Base-by-base conservation (phyloP, 2,329 filamentous ascomycete genomes). In the Calonectria naviculata region DNA sequence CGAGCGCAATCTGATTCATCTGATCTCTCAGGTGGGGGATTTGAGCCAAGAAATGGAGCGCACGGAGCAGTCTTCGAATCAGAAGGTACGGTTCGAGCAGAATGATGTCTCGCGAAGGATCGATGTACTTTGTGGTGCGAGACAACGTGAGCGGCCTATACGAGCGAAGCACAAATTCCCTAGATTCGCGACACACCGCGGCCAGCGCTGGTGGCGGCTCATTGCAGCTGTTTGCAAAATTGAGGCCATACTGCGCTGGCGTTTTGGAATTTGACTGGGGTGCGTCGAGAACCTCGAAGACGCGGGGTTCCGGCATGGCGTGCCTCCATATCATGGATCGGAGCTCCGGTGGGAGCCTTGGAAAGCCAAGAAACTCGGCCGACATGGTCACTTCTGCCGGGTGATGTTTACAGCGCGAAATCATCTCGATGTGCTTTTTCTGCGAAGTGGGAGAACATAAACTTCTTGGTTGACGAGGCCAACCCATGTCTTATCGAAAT, bases 221-320 rank as follows among this genome's bases (percentile, higher is more conserved):
- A n/a, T 72, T 58, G 13, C 67, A 76, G 49, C 62, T 68, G 49
- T 65, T 78, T 3, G 74, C 74, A 56, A 78, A 74, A 5, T 73
- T 68, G 28, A 76, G 68, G 29, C 70, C 73, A 42, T 73, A 46
- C 31, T 73, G 66, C 24, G 70, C 64, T 24, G 70, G 70, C n/a
- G 73, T 74, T 67, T 70, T 72, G 65, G 71, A 61, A 28, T 73
- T 77, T 47, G 72, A 70, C 41, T 68, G 60, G 47, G 75, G 74
- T 41, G 71, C 68, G 44, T 76, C 74, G 41, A 76, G 63, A 15
- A 78, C 67, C 44, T 78, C 75, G 34, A 75, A 75, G 46, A 75
- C 70, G 65, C 68, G 71, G 34, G 72, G 67, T 34, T 72, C 75
- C n/a, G 68, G 72, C 29, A 77, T 67, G 42, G 73, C 69, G 49